Conservation (phyloP, 768 basidiomycete species). For the Psilocybe tampanensis region DNA sequence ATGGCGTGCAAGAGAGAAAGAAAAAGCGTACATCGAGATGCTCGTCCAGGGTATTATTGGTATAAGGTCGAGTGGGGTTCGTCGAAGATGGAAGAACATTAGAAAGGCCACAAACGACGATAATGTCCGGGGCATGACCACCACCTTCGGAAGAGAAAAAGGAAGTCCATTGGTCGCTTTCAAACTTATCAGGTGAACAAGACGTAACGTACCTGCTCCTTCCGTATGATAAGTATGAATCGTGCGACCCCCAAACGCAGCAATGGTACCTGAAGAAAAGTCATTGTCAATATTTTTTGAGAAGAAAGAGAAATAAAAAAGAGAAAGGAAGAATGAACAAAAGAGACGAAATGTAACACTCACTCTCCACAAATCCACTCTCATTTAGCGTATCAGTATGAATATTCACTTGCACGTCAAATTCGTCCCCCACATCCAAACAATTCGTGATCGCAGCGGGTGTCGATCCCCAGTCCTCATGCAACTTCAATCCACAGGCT, state of each 20-base stretch:
- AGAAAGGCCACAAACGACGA: conserved; percentile 87
- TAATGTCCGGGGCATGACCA: conserved; percentile 97
- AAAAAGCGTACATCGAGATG: conserved; percentile 81
- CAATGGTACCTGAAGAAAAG: conserved; percentile 70
- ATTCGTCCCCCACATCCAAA: conserved; percentile 82
- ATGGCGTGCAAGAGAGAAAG: neutral
- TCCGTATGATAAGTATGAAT: conserved; percentile 98
- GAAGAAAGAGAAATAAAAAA: too few species aligned
- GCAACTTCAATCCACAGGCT: conserved; percentile 88
- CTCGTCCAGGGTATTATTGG: conserved; percentile 91
- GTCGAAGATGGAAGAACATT: conserved; percentile 97
- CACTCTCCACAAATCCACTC: conserved; percentile 95
- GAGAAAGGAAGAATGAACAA: too few species aligned
- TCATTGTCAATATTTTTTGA: neutral
- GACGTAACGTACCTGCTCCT: conserved; percentile 71
- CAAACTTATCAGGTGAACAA: neutral
- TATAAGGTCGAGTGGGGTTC: conserved; percentile 93
- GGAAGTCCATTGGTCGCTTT: neutral
- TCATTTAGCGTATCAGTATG: conserved; percentile 98
- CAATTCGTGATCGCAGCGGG: conserved; percentile 79
- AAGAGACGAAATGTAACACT: too few species aligned
- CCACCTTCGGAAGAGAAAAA: conserved; percentile 57
- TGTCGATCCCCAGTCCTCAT: conserved; percentile 97
- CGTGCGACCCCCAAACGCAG: conserved; percentile 85
- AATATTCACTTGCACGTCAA: conserved; percentile 96